Conservation (phyloP, 768 basidiomycete species). For the Calocybe gangraenosa region DNA sequence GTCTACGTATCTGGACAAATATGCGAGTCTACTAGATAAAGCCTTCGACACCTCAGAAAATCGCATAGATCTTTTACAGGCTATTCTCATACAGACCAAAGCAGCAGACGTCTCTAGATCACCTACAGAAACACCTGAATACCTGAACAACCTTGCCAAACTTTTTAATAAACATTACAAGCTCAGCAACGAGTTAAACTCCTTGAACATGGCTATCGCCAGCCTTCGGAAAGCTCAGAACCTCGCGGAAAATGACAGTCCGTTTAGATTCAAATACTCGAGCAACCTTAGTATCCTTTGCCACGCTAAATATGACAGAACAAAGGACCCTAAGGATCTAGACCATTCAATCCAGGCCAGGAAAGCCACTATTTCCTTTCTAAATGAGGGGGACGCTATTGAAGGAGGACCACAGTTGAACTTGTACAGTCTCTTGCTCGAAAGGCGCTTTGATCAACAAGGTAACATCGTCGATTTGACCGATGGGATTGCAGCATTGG, state of each 20-base stretch:
- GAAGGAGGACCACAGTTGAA: not conserved
- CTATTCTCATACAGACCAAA: not conserved
- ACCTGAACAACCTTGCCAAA: not conserved
- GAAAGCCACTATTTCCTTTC: not conserved
- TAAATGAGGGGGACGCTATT: not conserved
- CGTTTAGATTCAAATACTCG: not conserved
- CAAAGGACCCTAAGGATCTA: not conserved
- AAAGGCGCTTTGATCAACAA: not conserved
- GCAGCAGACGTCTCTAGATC: not conserved
- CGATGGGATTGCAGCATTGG: not conserved
- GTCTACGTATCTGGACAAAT: not conserved
- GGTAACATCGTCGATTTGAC: not conserved
- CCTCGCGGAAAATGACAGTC: not conserved
- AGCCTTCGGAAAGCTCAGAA: too few relatives aligned
- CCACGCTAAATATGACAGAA: not conserved
- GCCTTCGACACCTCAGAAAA: not conserved
- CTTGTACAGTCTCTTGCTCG: not conserved
- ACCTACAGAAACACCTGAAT: not conserved
- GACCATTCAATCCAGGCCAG: not conserved
- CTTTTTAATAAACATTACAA: not conserved
- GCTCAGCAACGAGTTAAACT: not conserved
- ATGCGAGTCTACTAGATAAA: not conserved
- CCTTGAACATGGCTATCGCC: too few relatives aligned
- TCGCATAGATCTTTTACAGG: not conserved
- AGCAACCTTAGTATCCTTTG: not conserved